Conservation (phyloP, 495 filamentous ascomycete species). For the Aspergillus egyptiacus region DNA sequence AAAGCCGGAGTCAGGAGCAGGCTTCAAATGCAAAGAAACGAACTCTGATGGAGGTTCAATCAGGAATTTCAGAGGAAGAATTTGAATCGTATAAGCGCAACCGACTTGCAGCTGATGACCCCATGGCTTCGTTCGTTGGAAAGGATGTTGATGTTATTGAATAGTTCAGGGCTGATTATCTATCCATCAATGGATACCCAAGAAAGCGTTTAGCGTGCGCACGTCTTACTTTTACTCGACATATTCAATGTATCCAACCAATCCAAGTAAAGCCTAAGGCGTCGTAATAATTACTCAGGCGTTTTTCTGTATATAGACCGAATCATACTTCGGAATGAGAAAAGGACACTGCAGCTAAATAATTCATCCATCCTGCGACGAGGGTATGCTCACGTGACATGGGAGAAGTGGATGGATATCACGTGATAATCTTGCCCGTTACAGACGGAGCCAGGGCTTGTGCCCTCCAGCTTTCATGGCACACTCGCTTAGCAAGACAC, state of each 20-base stretch:
- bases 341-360: too few species aligned
- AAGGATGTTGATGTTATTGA: constrained; percentile 50
- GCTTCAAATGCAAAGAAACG: constrained; percentile 55
- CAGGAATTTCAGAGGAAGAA: constrained; percentile 70
- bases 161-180: constrained; percentile 1
- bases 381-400: not conserved
- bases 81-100: constrained; percentile 76
- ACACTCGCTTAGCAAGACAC: constrained; percentile 40
- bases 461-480: constrained; percentile 33
- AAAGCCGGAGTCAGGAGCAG: constrained; percentile 23
- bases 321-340: too few species aligned
- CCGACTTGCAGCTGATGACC: constrained; percentile 64
- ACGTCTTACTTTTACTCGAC: too few species aligned
- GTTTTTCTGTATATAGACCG: too few species aligned
- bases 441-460: constrained; percentile 24
- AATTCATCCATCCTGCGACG: too few species aligned
- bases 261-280: too few species aligned
- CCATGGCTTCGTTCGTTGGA: constrained; percentile 73
- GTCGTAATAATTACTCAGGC: too few species aligned
- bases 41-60: constrained; percentile 64
- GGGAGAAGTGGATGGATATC: not conserved
- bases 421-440: constrained; percentile 2
- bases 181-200: too few species aligned
- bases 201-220: too few species aligned
- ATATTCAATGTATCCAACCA: too few species aligned